Conservation (phyloP, 192 early-diverging fungal genomes). For the Linnemannia exigua region DNA sequence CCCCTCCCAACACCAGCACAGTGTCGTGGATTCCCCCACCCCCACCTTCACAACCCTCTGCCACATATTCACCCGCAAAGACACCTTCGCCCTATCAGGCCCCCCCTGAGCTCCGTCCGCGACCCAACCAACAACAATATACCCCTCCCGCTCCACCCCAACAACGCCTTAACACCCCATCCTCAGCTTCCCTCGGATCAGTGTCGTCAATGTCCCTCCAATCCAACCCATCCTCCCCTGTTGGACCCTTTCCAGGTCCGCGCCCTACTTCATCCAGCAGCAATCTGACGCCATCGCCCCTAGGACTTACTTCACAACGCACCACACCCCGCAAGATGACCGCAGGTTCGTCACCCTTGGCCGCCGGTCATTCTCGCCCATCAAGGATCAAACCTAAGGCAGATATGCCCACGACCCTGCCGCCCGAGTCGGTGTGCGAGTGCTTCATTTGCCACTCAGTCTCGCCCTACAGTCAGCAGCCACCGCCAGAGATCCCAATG, state of each 20-base stretch:
- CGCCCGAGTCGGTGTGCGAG: constrained; percentile 47
- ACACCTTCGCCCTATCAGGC: constrained; percentile 18
- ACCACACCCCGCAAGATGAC: constrained; percentile 49
- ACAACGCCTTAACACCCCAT: constrained; percentile 18
- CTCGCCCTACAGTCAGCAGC: constrained; percentile 43
- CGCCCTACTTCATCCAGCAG: constrained; percentile 17
- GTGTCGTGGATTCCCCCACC: constrained; percentile 21
- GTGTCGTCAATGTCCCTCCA: constrained; percentile 18
- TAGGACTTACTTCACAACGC: constrained; percentile 12
- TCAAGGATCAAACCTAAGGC: constrained; percentile 42
- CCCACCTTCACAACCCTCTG: constrained; percentile 1
- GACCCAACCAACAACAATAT: constrained; percentile 1
- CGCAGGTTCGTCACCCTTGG: constrained; percentile 41
- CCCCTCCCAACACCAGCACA: constrained; percentile 3
- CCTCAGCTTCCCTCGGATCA: constrained; percentile 22
- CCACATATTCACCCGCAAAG: background rate
- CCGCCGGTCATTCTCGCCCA: constrained; percentile 8
- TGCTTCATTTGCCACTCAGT: constrained; percentile 50
- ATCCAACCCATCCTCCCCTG: constrained; percentile 21
- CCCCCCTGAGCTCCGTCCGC: constrained; percentile 8
- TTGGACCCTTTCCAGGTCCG: background rate
- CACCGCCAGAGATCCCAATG: constrained; percentile 37
- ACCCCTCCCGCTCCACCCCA: constrained; percentile 7
- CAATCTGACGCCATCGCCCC: constrained; percentile 4
- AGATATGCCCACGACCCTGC: constrained; percentile 51